phyloP scores from a whole-genome alignment of 2,329 filamentous ascomycete species.

The Colletotrichum chlorophyti region DNA sequence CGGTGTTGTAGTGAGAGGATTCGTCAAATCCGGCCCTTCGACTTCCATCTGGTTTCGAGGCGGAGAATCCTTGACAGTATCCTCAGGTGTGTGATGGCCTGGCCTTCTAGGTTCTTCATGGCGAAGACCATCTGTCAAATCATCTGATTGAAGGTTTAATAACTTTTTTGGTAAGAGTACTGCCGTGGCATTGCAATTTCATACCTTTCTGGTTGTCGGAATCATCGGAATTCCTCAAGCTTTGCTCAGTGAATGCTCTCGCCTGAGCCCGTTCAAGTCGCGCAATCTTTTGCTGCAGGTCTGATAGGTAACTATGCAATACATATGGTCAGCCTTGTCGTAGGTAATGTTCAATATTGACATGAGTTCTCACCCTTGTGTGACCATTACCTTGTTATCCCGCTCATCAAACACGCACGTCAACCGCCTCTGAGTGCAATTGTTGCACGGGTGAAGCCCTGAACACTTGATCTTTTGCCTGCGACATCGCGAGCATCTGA shows the following conservation, averaged over 20 bases:
- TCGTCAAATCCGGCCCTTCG: slow-evolving; percentile 10
- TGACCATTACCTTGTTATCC: slow-evolving; percentile 25
- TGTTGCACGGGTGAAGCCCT: slow-evolving; percentile 22
- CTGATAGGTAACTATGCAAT: slow-evolving; percentile 5
- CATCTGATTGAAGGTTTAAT: neutral
- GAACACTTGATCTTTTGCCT: slow-evolving; percentile 26
- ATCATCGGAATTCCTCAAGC: neutral
- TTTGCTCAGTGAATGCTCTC: neutral
- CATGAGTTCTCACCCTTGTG: neutral
- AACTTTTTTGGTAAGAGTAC: neutral
- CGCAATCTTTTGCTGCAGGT: slow-evolving; percentile 15
- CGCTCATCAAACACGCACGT: slow-evolving; percentile 21
- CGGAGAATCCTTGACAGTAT: neutral
- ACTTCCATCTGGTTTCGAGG: neutral
- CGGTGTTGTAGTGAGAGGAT: slow-evolving; percentile 11
- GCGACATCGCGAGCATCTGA: slow-evolving; percentile 22
- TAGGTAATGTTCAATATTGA: too few relatives aligned
- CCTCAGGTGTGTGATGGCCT: neutral
- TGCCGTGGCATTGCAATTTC: neutral
- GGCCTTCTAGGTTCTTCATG: neutral
- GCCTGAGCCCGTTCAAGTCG: slow-evolving; percentile 10
- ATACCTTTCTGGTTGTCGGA: neutral
- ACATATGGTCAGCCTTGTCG: neutral
- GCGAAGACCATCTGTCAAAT: neutral
- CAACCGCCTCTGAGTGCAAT: slow-evolving; percentile 20